Base-by-base conservation (phyloP, 495 filamentous ascomycete species). In the Tuber indicum region DNA sequence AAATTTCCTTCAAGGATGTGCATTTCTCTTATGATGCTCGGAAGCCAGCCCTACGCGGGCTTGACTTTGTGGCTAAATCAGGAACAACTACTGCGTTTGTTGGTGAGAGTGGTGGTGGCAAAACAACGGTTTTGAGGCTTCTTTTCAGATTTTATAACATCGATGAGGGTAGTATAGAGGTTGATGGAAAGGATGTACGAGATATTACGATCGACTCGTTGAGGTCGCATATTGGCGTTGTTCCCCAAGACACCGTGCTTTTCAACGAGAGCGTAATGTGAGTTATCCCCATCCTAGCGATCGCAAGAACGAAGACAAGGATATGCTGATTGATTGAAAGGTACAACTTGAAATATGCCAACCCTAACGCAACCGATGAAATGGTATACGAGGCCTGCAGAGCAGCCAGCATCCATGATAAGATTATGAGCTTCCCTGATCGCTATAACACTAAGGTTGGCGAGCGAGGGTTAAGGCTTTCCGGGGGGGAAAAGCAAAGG, bases 41-140 rank as follows among this genome's bases (percentile, higher is more conserved):
- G 32, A 94, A 94, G 83, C 92, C 94, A 3, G 96, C 96, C 3
- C 86, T 99, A 39, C 89, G 92, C 72, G 91, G 92, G 58, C 86
- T 98, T 72, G 90, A 89, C 62, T 97, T 98, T 85, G 88, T 89
- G 73, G 96, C 93, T 83, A 85, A 87, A 39, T 94, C 95, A 2
- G 96, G 96, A 73, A 98, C 94, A 0, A 97, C 94, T 0, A 99
- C 96, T 9, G 96, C 96, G 14, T 89, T 99, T 72, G 96, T 99
- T 16, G 96, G 96, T 70, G 96, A 98, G 84, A 97, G 94, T 32
- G 96, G 96, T 58, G 96, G 95, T 70, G 96, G 96, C 75, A 99
- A 99, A 83, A 97, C 96, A 3, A 98, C 96, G 4, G 90, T 98
- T n/a, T 97, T 99, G 86, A 91, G 96, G 19, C 87, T 98, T 26